phyloP scores from a whole-genome alignment of 495 filamentous ascomycete genomes.

The Neurospora tetrasperma region DNA sequence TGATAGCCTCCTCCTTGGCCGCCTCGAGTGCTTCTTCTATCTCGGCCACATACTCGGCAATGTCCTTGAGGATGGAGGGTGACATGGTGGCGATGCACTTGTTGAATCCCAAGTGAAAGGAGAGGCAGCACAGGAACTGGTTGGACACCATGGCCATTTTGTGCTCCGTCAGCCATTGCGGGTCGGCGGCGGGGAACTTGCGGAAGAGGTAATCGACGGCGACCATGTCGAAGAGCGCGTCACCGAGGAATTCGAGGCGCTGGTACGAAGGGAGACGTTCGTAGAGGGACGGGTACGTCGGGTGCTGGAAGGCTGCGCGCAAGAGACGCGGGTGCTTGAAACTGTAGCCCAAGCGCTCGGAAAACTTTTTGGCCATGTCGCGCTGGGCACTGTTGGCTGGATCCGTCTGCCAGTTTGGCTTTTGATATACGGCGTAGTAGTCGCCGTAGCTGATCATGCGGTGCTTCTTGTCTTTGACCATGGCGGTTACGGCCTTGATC shows the following conservation, averaged over 20 bases:
- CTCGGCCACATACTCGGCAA: conserved; percentile 59
- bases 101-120: conserved; percentile 68
- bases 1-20: conserved; percentile 32
- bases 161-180: conserved; percentile 97
- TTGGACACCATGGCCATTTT: conserved; percentile 99
- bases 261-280: conserved; percentile 83
- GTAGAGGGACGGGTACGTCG: conserved; percentile 60
- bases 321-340: conserved; percentile 72
- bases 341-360: conserved; percentile 59
- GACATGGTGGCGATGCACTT: conserved; percentile 57
- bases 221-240: conserved; percentile 81
- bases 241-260: conserved; percentile 86
- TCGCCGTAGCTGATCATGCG: conserved; percentile 55
- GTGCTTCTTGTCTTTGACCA: conserved; percentile 63
- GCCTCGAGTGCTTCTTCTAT: conserved; percentile 44
- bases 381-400: conserved; percentile 49
- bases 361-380: conserved; percentile 57
- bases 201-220: conserved; percentile 73
- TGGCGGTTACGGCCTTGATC: conserved; percentile 66
- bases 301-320: conserved; percentile 79
- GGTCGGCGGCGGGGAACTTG: conserved; percentile 66
- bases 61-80: conserved; percentile 46
- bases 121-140: conserved; percentile 78
- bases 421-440: conserved; percentile 60
- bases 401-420: conserved; percentile 60